Evolutionary conservation across 371 early-diverging fungal species (phyloP).

Genomic region (Zancudomyces culisetae): DNA sequence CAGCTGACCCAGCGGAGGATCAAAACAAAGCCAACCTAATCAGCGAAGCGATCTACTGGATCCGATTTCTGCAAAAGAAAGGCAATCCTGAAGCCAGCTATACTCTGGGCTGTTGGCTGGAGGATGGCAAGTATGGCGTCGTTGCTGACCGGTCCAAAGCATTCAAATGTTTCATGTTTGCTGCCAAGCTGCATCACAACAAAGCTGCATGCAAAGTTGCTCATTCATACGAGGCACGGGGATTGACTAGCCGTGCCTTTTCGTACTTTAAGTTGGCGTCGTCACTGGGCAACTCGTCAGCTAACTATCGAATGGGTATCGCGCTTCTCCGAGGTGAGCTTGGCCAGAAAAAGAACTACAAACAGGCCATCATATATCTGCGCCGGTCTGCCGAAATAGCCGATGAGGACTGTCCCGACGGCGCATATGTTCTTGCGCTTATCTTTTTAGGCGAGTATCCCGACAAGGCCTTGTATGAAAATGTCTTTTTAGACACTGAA

Average conservation of each 20-base stretch:
- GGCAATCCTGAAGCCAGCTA: conserved; percentile 48
- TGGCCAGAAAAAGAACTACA: conserved; percentile 30
- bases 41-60: conserved; percentile 50
- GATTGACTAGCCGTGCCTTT: conserved; percentile 40
- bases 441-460: conserved; percentile 27
- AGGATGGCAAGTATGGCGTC: conserved; percentile 33
- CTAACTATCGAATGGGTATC: conserved; percentile 42
- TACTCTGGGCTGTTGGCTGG: conserved; percentile 46
- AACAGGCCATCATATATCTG: conserved; percentile 51
- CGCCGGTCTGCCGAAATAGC: conserved; percentile 45
- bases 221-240: conserved; percentile 34
- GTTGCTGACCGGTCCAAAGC: conserved; percentile 31
- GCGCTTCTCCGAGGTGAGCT: conserved; percentile 42
- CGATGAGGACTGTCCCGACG: conserved; percentile 38
- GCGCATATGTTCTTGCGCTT: conserved; percentile 44
- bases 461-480: conserved; percentile 24
- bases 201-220: conserved; percentile 34
- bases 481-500: conserved; percentile 29
- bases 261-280: conserved; percentile 58
- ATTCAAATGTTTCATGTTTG: conserved; percentile 21
- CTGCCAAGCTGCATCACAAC: conserved; percentile 24
- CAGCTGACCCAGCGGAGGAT: conserved; percentile 3
- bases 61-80: conserved; percentile 40
- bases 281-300: conserved; percentile 38
- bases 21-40: conserved; percentile 22